Conservation (phyloP, 2,329 filamentous ascomycete species). For the Setomelanomma holmii region DNA sequence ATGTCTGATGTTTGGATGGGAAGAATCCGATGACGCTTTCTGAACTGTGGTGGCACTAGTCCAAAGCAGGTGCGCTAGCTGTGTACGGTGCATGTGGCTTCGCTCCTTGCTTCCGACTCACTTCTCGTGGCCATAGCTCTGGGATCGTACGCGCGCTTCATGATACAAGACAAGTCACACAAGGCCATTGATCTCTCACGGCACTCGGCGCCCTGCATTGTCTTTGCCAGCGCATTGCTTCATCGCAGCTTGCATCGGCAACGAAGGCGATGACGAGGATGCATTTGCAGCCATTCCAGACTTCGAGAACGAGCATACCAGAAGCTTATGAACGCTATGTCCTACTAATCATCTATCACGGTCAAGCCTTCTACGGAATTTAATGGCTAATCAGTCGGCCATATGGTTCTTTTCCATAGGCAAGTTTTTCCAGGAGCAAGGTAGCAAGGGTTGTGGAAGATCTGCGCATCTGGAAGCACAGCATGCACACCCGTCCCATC, state of each 20-base stretch:
- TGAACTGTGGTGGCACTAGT: neutral
- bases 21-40: neutral
- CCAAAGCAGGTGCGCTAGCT: neutral
- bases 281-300: no score
- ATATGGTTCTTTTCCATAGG: no score
- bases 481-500: neutral
- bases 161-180: neutral
- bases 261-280: no score
- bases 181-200: neutral
- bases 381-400: no score
- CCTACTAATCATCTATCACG: no score
- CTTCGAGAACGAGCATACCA: no score
- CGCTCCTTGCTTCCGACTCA: neutral
- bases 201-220: neutral
- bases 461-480: neutral
- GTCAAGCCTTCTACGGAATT: no score
- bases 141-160: neutral
- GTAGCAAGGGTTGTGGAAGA: no score
- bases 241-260: no score
- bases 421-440: no score
- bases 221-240: neutral
- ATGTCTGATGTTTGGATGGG: neutral
- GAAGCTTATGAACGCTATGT: no score
- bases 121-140: neutral
- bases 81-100: neutral